phyloP scores from a whole-genome alignment of 345 rosid species.

The Salix caprea region DNA sequence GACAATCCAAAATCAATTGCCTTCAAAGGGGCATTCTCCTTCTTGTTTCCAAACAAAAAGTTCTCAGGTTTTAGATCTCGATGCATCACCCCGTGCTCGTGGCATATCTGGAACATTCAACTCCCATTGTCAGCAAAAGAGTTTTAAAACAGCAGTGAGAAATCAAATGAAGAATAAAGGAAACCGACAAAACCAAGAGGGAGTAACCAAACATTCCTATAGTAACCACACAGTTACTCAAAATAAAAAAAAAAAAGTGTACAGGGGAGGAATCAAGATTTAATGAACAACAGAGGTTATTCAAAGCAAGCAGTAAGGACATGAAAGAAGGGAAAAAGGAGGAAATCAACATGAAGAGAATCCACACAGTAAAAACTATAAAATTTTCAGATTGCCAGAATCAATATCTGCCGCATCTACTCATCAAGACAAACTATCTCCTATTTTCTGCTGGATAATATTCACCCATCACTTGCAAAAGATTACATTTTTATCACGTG shows the following conservation, averaged over 20 bases:
- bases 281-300: not conserved
- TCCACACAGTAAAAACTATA: not conserved
- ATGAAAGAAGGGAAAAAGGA: not conserved
- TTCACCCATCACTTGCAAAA: not conserved
- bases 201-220: not conserved
- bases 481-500: not conserved
- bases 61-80: slow-evolving; percentile 35
- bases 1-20: slow-evolving; percentile 37
- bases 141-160: not conserved
- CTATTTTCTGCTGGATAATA: not conserved
- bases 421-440: slow-evolving; percentile 2
- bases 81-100: slow-evolving; percentile 31
- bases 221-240: not conserved
- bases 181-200: not conserved
- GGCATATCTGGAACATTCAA: slow-evolving; percentile 23
- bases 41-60: slow-evolving; percentile 32
- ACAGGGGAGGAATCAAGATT: not conserved
- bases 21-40: slow-evolving; percentile 29
- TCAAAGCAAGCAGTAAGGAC: not conserved
- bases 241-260: not conserved
- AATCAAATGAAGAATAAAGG: not conserved
- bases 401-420: not conserved
- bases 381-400: not conserved
- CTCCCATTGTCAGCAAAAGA: not conserved
- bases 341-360: not conserved